These are phyloP conservation scores for Euryodendron excelsum DNA, from an alignment of 148 eudicot genomes.

Conservation along the genomic window DNA sequence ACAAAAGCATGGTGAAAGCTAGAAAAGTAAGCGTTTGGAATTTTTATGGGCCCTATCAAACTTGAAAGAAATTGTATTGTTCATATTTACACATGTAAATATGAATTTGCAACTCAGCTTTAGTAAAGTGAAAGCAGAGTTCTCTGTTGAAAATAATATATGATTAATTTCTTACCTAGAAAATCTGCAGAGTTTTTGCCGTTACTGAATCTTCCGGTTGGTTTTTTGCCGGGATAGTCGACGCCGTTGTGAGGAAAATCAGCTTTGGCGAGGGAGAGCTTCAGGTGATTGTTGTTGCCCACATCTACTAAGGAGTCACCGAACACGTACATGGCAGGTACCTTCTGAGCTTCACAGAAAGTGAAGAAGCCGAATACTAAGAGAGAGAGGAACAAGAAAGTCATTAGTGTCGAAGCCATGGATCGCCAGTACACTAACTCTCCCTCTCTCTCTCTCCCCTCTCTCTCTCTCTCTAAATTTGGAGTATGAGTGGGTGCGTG, in stretches of 20 bases:
- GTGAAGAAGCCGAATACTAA: slow-evolving; percentile 2
- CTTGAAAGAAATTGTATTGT: too few relatives aligned
- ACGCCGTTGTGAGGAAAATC: slow-evolving; percentile 80
- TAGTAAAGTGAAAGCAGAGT: too few relatives aligned
- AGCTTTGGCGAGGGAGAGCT: slow-evolving; percentile 66
- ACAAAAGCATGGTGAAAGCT: too few relatives aligned
- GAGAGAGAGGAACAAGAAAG: not conserved
- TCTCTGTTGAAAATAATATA: not conserved
- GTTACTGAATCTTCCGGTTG: slow-evolving; percentile 81
- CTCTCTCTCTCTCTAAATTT: not conserved
- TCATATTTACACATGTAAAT: too few relatives aligned
- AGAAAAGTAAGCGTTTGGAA: too few relatives aligned
- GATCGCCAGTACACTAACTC: not conserved
- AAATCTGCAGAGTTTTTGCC: slow-evolving; percentile 95
- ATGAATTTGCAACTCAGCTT: too few relatives aligned
- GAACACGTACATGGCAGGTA: slow-evolving; percentile 70
- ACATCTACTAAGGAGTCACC: slow-evolving; percentile 90
- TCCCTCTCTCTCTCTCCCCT: not conserved
- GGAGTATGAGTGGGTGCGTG: not conserved
- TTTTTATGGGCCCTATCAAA: too few relatives aligned
- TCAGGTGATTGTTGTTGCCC: slow-evolving; percentile 76
- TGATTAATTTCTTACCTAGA: slow-evolving; percentile 48
- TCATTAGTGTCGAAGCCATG: not conserved
- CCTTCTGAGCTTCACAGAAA: slow-evolving; percentile 27
- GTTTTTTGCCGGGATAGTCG: slow-evolving; percentile 56